A percentile compares a stretch with the other conserved stretches of the same genome.
Evolutionary conservation across 2,329 filamentous ascomycete species (phyloP).

Genomic region (Ceratocystis destructans): DNA sequence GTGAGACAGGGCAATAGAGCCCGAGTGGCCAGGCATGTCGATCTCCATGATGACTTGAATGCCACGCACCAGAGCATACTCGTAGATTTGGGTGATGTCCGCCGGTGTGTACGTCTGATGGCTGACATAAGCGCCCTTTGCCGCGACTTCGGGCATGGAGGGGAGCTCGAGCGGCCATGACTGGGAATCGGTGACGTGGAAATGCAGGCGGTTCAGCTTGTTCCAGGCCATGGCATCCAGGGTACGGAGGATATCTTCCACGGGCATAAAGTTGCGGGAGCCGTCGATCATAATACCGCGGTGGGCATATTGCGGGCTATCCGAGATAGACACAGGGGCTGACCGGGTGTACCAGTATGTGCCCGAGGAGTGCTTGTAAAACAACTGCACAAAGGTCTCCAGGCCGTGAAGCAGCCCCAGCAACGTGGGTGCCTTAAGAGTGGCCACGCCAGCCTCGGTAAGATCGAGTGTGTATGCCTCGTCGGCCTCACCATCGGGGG

Average conservation of each 20-base stretch:
- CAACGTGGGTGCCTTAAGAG: constrained; percentile 50
- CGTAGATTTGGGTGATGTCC: constrained; percentile 53
- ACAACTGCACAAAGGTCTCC: constrained; percentile 65
- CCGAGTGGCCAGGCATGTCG: constrained; percentile 69
- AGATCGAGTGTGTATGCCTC: constrained; percentile 62
- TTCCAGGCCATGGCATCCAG: constrained; percentile 66
- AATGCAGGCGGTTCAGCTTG: constrained; percentile 71
- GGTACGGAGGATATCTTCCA: constrained; percentile 54
- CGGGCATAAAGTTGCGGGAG: constrained; percentile 55
- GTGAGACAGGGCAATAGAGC: constrained; percentile 49
- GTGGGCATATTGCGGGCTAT: constrained; percentile 60
- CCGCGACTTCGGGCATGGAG: constrained; percentile 54
- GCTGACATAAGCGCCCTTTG: constrained; percentile 58
- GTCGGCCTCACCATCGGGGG: constrained; percentile 50
- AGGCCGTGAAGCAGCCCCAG: constrained; percentile 59
- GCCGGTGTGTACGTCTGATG: constrained; percentile 52
- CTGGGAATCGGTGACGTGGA: constrained; percentile 72
- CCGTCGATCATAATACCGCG: constrained; percentile 71
- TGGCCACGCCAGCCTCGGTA: constrained; percentile 41
- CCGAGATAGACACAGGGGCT: constrained; percentile 58
- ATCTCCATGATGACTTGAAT: constrained; percentile 63
- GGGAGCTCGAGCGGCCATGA: constrained; percentile 77
- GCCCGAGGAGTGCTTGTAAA: constrained; percentile 54
- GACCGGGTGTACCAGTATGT: constrained; percentile 50
- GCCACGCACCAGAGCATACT: constrained; percentile 54